Percentiles rank a stretch among this genome's conserved stretches.
Conservation (phyloP, 345 rosid species). For the Eutrema heterophyllum region DNA sequence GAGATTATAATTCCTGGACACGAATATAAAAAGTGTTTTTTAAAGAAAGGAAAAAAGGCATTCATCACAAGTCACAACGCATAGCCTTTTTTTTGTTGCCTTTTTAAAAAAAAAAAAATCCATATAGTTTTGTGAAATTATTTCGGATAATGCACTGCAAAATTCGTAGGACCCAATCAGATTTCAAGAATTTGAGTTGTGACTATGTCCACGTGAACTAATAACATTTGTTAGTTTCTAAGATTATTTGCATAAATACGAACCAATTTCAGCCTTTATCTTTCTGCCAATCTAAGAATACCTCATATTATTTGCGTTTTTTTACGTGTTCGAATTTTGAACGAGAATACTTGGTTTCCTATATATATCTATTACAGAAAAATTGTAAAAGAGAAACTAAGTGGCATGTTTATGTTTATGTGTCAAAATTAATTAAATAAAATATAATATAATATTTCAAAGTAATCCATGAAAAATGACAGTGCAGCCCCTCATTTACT, state of each 20-base stretch:
- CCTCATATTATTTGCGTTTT: too few relatives aligned
- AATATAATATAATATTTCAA: too few relatives aligned
- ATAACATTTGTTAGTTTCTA: background rate
- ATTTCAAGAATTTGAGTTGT: constrained; percentile 15
- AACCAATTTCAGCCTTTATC: background rate
- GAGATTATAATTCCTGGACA: constrained; percentile 20
- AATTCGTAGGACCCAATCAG: constrained; percentile 38
- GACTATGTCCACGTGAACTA: constrained; percentile 25
- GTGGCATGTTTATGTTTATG: too few relatives aligned
- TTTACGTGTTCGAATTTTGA: background rate
- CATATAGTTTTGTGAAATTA: background rate
- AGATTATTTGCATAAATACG: background rate
- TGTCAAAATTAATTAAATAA: too few relatives aligned
- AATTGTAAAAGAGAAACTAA: background rate
- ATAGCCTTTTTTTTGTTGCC: background rate
- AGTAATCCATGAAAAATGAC: too few relatives aligned
- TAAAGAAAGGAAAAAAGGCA: background rate
- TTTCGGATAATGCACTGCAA: constrained; percentile 26
- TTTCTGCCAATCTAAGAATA: too few relatives aligned
- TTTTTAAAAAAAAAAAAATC: background rate
- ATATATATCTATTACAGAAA: background rate
- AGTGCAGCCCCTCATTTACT: too few relatives aligned
- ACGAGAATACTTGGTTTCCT: background rate
- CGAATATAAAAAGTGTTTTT: constrained; percentile 13
- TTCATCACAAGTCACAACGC: constrained; percentile 28